A percentile compares a stretch with the other conserved stretches of the same genome.
Evolutionary conservation across 805 yeast genomes (phyloP).

Genomic region (Peterozyma xylosa): DNA sequence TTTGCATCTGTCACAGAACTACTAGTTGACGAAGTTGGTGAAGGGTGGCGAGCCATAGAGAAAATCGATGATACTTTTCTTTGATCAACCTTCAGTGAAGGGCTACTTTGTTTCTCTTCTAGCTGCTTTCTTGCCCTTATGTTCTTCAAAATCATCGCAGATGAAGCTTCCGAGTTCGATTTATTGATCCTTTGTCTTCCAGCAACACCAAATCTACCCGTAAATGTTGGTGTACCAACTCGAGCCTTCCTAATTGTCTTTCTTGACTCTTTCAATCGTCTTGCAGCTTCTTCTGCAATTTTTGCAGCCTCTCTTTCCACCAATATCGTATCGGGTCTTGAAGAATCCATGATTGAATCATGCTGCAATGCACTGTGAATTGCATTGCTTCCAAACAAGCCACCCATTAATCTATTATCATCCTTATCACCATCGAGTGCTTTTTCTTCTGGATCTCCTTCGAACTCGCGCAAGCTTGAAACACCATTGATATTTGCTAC

Average conservation of each 20-base stretch:
- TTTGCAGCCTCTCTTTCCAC: constrained; percentile 59
- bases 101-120: constrained; percentile 13
- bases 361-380: constrained; percentile 73
- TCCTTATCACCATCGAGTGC: constrained; percentile 26
- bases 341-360: constrained; percentile 61
- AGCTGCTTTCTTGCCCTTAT: constrained; percentile 35
- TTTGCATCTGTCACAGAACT: neutral
- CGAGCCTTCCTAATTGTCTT: constrained; percentile 33
- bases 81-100: neutral
- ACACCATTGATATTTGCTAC: constrained; percentile 68
- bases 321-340: constrained; percentile 42
- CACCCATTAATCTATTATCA: constrained; percentile 66
- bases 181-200: constrained; percentile 36
- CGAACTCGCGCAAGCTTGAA: constrained; percentile 58
- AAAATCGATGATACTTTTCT: neutral
- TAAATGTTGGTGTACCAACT: constrained; percentile 92
- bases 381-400: constrained; percentile 62
- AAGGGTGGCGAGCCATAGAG: neutral
- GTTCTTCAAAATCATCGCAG: constrained; percentile 41
- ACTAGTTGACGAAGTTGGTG: neutral
- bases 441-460: constrained; percentile 39
- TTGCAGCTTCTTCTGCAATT: constrained; percentile 56
- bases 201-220: constrained; percentile 85
- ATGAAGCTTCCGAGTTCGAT: constrained; percentile 22
- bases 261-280: constrained; percentile 56